These are phyloP conservation scores for Coemansia sp. DNA, from an alignment of 192 early-diverging fungal species.

Conservation along the genomic window DNA sequence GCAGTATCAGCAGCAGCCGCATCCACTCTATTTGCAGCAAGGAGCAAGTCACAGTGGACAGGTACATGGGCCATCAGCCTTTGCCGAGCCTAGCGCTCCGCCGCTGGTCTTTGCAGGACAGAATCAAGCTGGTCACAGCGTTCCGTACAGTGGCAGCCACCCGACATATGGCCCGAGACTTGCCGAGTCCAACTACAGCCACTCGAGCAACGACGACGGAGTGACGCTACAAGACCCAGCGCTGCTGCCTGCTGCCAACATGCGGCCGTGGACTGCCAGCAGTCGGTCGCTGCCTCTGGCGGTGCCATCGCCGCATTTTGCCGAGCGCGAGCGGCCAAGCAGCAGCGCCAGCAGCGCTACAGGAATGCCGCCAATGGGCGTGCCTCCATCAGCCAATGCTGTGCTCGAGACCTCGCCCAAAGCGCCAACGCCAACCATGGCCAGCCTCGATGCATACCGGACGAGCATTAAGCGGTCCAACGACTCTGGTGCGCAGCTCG, in stretches of 20 bases:
- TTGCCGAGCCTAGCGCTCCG: conserved; percentile 5
- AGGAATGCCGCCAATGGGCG: conserved; percentile 39
- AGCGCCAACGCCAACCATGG: conserved; percentile 37
- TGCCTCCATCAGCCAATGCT: conserved; percentile 23
- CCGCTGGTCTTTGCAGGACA: conserved; percentile 4
- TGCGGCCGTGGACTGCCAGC: conserved; percentile 46
- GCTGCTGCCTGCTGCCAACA: conserved; percentile 15
- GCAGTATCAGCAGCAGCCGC: conserved; percentile 10
- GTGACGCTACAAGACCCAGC: conserved; percentile 8
- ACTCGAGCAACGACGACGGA: conserved; percentile 35
- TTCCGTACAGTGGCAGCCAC: not conserved
- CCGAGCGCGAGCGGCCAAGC: conserved; percentile 35
- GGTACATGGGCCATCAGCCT: not conserved
- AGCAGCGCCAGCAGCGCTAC: conserved; percentile 46
- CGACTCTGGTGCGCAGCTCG: conserved; percentile 76
- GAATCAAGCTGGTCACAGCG: not conserved
- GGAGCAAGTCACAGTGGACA: not conserved
- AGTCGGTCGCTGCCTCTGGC: conserved; percentile 44
- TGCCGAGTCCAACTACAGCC: conserved; percentile 21
- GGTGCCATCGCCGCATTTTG: conserved; percentile 12
- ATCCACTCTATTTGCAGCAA: not conserved
- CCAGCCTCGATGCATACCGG: conserved; percentile 49
- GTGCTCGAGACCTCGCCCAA: conserved; percentile 19
- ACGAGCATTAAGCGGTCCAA: conserved; percentile 54
- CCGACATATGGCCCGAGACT: not conserved